Conservation (phyloP, 495 filamentous ascomycete genomes). For the Neurospora sublineolata region DNA sequence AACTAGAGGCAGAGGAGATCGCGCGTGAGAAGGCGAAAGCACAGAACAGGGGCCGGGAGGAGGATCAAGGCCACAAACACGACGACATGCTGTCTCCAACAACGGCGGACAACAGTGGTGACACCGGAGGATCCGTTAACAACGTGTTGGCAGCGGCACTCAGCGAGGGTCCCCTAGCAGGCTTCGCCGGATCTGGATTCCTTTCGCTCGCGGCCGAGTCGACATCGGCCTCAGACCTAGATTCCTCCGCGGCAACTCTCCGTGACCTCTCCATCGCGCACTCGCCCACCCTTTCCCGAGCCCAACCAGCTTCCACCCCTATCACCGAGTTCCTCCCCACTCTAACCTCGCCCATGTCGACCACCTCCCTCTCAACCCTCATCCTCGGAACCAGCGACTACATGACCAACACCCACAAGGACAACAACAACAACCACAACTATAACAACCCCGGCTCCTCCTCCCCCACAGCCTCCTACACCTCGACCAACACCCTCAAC, state of each 20-base stretch:
- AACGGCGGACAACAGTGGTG: slow-evolving; percentile 3
- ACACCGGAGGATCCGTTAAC: slow-evolving; percentile 9
- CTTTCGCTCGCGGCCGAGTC: slow-evolving; percentile 11
- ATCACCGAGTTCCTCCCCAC: slow-evolving; percentile 3
- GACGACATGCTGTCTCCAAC: slow-evolving; percentile 1
- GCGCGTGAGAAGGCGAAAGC: slow-evolving; percentile 14
- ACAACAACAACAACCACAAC: neutral
- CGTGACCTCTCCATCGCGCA: slow-evolving; percentile 17
- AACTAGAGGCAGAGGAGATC: slow-evolving; percentile 42
- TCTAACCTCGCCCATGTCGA: neutral
- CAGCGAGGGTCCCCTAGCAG: slow-evolving; percentile 12
- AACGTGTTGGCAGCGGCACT: slow-evolving; percentile 6
- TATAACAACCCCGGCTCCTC: neutral
- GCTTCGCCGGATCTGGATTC: slow-evolving; percentile 14
- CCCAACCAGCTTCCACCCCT: neutral
- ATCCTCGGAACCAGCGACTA: neutral
- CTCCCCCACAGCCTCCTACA: slow-evolving; percentile 1
- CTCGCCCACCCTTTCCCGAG: slow-evolving; percentile 5
- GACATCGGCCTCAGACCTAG: slow-evolving; percentile 2
- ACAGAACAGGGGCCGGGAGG: slow-evolving; percentile 8
- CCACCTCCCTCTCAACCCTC: slow-evolving; percentile 5
- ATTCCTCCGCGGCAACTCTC: slow-evolving; percentile 13
- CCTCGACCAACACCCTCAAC: neutral
- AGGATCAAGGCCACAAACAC: neutral
- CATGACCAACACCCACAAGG: neutral